Evolutionary conservation across 306 rosid species (phyloP).

Genomic region (barrel medic (Medicago truncatula)): DNA sequence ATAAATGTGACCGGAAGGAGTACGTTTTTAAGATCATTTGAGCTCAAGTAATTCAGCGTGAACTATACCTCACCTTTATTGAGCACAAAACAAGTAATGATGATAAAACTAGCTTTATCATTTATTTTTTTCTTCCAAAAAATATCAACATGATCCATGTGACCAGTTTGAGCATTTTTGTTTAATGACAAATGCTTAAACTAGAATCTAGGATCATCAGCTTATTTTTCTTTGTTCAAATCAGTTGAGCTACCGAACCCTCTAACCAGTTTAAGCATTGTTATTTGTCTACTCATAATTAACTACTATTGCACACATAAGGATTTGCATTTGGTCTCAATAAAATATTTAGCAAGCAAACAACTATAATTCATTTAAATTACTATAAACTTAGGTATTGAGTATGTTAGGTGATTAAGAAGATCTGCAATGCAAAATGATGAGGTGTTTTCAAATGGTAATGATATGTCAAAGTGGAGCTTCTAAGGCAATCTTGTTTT

Average conservation of each 20-base stretch:
- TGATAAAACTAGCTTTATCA: constrained; percentile 34
- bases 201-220: too few species aligned
- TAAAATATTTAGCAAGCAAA: background rate
- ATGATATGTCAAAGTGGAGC: constrained; percentile 41
- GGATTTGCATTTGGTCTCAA: constrained; percentile 13
- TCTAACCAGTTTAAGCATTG: background rate
- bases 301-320: background rate
- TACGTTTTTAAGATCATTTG: constrained; percentile 41
- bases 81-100: constrained; percentile 52
- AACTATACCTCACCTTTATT: constrained; percentile 25
- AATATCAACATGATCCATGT: constrained; percentile 32
- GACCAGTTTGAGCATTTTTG: constrained; percentile 12
- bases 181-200: too few species aligned
- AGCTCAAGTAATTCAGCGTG: constrained; percentile 44
- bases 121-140: constrained; percentile 27
- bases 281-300: constrained; percentile 34
- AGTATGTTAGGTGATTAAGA: background rate
- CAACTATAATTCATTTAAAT: too few species aligned
- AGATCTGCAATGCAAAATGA: constrained; percentile 5
- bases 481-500: constrained; percentile 37
- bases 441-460: constrained; percentile 12
- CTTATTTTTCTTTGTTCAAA: too few species aligned
- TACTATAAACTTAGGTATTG: background rate
- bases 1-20: too few species aligned
- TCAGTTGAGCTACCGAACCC: too few species aligned